Base-by-base conservation (phyloP, 331 rosid species). In the Rhamnella rubrinervis region DNA sequence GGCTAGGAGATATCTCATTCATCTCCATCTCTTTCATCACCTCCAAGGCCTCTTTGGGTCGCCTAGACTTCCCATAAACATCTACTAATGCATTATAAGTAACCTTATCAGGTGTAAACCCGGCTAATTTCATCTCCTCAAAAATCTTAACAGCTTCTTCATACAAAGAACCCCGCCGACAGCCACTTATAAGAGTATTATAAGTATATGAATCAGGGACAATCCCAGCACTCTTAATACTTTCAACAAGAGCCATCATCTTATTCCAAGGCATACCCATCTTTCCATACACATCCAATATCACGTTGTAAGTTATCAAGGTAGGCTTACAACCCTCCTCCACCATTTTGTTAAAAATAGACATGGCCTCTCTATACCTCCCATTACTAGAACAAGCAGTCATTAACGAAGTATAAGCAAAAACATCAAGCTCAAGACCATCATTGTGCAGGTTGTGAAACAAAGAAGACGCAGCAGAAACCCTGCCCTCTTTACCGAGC, bases 211-310 rank as follows among this genome's bases (percentile, higher is more conserved):
- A 79, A 84, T 92, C 96, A 8, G 90, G 96, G 58, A 79, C 47
- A 82, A 89, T 56, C 63, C 96, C 87, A 0, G 80, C 65, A n/a
- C 53, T 63, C 71, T 75, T 89, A 96, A 89, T 89, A 11, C 74
- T 18, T 4, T 82, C 72, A 25, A 92, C 62, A 55, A 85, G 82
- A 25, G 63, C 73, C 8, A 73, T 67, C 51, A 82, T 83, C 71
- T 69, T 83, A 65, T 84, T 77, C 96, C 96, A 92, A 75, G 95
- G 86, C 90, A 84, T 84, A 3, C 97, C 93, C 93, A 89, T 85
- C 76, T 92, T 92, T 28, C 96, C 97, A 75, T 83, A 92, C 51
- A 89, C 93, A 74, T 85, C 84, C 76, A 92, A 70, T 21, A 89
- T 70, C 61, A 87, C 86, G 72, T 92, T 89, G 64, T 84, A 92